Percentiles rank a stretch among this genome's conserved stretches.
Conservation (phyloP, 2,329 filamentous ascomycete genomes). For the Delphinella strobiligena region DNA sequence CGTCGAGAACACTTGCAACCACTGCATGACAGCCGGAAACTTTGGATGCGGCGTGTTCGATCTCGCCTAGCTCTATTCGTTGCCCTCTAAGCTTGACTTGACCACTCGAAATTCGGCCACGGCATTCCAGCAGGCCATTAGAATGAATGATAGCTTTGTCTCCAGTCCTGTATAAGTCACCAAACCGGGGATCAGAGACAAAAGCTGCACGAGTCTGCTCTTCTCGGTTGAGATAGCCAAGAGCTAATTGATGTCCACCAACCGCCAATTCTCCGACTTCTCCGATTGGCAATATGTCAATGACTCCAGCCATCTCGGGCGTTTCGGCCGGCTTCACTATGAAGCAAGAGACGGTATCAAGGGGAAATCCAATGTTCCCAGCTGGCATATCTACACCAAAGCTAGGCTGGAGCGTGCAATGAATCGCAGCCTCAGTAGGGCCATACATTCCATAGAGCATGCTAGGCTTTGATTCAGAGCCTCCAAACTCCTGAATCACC, state of each 20-base stretch:
- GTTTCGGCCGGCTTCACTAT: constrained; percentile 41
- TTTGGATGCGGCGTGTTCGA: constrained; percentile 51
- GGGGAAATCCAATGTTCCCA: constrained; percentile 62
- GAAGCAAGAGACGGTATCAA: constrained; percentile 72
- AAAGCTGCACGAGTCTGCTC: constrained; percentile 65
- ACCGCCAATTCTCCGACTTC: constrained; percentile 69
- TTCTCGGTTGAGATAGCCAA: constrained; percentile 68
- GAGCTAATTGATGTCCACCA: constrained; percentile 67
- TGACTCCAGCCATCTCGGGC: constrained; percentile 14
- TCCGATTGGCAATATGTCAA: constrained; percentile 50
- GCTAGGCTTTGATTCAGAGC: constrained; percentile 37
- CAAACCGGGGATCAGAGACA: constrained; percentile 50
- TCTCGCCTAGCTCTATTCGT: constrained; percentile 61
- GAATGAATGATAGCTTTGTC: constrained; percentile 66
- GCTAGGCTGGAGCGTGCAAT: constrained; percentile 64
- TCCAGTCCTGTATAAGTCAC: constrained; percentile 69
- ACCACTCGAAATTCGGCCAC: constrained; percentile 65
- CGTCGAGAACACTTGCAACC: constrained; percentile 54
- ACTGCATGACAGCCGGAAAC: constrained; percentile 49
- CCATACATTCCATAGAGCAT: constrained; percentile 91
- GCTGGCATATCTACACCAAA: constrained; percentile 47
- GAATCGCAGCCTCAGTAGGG: constrained; percentile 82
- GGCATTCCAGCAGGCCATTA: constrained; percentile 65
- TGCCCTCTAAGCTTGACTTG: constrained; percentile 84
- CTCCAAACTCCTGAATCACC: constrained; percentile 71